Base-by-base conservation (phyloP, 2,329 filamentous ascomycete genomes). In the Coccinonectria pachysandricola region DNA sequence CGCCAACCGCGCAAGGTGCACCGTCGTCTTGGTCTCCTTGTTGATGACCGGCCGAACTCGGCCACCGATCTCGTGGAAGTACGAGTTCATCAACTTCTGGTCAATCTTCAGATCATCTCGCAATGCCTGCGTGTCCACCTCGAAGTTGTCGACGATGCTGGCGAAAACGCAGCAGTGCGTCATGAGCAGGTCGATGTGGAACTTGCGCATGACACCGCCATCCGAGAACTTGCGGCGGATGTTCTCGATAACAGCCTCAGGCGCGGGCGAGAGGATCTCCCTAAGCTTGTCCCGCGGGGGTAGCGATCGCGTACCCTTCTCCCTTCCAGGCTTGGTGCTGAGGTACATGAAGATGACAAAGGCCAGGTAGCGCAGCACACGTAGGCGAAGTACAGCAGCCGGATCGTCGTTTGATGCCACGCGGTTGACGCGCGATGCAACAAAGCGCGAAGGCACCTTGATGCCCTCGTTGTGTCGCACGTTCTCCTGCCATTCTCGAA, bases 1-100 rank as follows among this genome's bases (percentile, higher is more conserved):
- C 42, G 68, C 72, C 44, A 96, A 59, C 41, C 75, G 75, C 8
- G 81, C 86, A 25, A 87, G 59, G 33, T 68, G 57, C 15, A 54
- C 43, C 31, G 53, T 53, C 32, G 57, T 67, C 35, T 75, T 73
- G 30, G 72, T 72, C 29, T 72, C 70, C 38, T 75, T 76, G 16
- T 68, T 70, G 39, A 75, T 65, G 31, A 70, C 64, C 39, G 64
- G 58, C 50, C 67, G 72, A 15, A 83, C 64, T 41, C 65, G 71
- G 15, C 77, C 82, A 12, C 84, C 84, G 38, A 91, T 75, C 52
- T 88, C 83, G 24, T 62, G 57, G 52, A 82, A 87, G 52, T 85
- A 87, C 46, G 75, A 68, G 27, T 63, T 68, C 44, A 88, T 75
- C 47, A 73, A 63, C 55, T 72, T 79, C 52, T 77, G 72, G 39